Conservation (phyloP, 2,329 filamentous ascomycete species). For the Aspergillus awamori region DNA sequence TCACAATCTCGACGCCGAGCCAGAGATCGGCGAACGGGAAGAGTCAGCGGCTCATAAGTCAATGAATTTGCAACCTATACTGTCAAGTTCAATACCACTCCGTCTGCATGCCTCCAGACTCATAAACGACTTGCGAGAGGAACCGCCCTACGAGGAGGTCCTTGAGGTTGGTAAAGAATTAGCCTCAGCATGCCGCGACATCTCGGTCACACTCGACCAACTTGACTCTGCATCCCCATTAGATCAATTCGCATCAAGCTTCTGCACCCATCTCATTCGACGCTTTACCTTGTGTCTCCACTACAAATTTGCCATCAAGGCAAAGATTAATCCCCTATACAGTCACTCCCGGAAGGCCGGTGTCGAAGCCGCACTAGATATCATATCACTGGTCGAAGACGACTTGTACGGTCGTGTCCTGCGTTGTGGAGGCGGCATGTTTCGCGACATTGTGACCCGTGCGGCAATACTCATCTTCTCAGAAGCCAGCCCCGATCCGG, state of each 20-base stretch:
- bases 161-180: conserved; percentile 23
- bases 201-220: neutral
- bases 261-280: conserved; percentile 23
- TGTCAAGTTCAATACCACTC: conserved; percentile 20
- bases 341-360: conserved; percentile 30
- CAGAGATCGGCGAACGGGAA: neutral
- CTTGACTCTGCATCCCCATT: no score
- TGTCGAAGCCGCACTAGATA: conserved; percentile 29
- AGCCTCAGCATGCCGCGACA: conserved; percentile 12
- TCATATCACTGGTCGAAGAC: conserved; percentile 31
- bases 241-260: conserved; percentile 20
- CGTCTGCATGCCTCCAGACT: conserved; percentile 17
- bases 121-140: conserved; percentile 27
- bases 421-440: conserved; percentile 32
- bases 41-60: neutral
- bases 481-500: conserved; percentile 19
- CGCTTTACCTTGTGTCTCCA: conserved; percentile 28
- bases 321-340: conserved; percentile 27
- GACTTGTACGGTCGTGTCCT: conserved; percentile 28
- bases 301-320: conserved; percentile 28
- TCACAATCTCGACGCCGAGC: conserved; percentile 21
- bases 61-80: conserved; percentile 5
- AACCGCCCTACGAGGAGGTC: conserved; percentile 25
- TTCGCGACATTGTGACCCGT: conserved; percentile 32
- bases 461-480: conserved; percentile 24